Conservation (phyloP, 1,139 yeast genomes). For the Entelexis paramagnoliae region DNA sequence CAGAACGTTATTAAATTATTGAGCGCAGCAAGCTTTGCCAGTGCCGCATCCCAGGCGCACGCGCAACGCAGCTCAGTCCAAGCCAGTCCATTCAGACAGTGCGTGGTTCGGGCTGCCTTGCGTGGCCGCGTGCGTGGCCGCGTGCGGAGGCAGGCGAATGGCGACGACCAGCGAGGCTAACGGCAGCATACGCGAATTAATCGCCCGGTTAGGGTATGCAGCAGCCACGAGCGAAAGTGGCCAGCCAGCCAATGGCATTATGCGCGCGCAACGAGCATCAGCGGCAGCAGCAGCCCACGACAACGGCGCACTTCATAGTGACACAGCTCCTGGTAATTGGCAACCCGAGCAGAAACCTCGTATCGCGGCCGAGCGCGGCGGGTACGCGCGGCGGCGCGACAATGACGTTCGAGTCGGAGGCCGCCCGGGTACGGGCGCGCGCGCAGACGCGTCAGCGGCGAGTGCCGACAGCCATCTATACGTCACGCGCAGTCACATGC, state of each 20-base stretch:
- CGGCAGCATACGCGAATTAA: constrained; percentile 1
- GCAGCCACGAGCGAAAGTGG: too few species aligned
- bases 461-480: neutral
- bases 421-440: neutral
- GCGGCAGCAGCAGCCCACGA: too few species aligned
- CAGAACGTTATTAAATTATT: neutral
- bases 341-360: too few species aligned
- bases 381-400: too few species aligned
- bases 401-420: neutral
- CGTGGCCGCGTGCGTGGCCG: neutral
- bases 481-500: neutral
- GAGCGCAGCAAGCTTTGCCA: neutral
- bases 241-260: too few species aligned
- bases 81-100: too few species aligned
- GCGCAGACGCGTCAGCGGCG: neutral
- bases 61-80: neutral
- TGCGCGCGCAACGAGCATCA: too few species aligned
- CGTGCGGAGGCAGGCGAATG: neutral
- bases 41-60: neutral
- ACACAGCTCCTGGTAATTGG: too few species aligned
- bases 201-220: constrained; percentile 1
- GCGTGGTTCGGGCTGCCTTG: too few species aligned
- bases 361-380: too few species aligned
- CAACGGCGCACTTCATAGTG: too few species aligned
- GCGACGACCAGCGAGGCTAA: neutral